Base-by-base conservation (phyloP, 495 filamentous ascomycete species). In the Neurospora cerealis region DNA sequence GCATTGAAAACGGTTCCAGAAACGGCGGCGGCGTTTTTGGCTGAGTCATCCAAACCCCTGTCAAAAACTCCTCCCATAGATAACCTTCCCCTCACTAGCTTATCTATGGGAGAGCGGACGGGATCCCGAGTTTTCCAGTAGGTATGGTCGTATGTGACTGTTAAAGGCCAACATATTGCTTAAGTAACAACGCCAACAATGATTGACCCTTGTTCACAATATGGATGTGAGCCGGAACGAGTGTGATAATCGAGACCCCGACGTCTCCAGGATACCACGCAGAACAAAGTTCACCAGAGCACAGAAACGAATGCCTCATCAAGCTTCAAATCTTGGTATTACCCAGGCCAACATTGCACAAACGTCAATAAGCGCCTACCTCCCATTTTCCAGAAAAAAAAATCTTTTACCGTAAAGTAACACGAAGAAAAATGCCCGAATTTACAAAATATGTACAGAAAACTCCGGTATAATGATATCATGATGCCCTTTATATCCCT, bases 71-170 rank as follows among this genome's bases (percentile, higher is more conserved):
- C n/a, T n/a, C n/a, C n/a, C n/a, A n/a, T n/a, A n/a, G n/a, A n/a
- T n/a, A n/a, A n/a, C n/a, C n/a, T n/a, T n/a, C n/a, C n/a, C n/a
- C n/a, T n/a, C n/a, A n/a, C n/a, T n/a, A n/a, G n/a, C n/a, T n/a
- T n/a, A n/a, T n/a, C n/a, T n/a, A n/a, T n/a, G n/a, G n/a, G n/a
- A n/a, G n/a, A n/a, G n/a, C 85, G 83, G 83, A 86, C 84, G 84
- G 85, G 83, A 84, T 83, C 80, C 83, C 84, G 83, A 82, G 76
- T 81, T 80, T 73, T 85, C 83, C 46, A 54, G n/a, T 54, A 21
- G 46, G 21, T 60, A 60, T 60, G 48, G 48, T 60, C 21, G 48
- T 60, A 60, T 60, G 48, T 44, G 42, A 0, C 4, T 9, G 0
- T 10, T 1, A 0, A 9, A n/a, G 17, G 42, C 8, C 19, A n/a